Base-by-base conservation (phyloP, 1,139 yeast genomes). In the Kodamaea derodonti region DNA sequence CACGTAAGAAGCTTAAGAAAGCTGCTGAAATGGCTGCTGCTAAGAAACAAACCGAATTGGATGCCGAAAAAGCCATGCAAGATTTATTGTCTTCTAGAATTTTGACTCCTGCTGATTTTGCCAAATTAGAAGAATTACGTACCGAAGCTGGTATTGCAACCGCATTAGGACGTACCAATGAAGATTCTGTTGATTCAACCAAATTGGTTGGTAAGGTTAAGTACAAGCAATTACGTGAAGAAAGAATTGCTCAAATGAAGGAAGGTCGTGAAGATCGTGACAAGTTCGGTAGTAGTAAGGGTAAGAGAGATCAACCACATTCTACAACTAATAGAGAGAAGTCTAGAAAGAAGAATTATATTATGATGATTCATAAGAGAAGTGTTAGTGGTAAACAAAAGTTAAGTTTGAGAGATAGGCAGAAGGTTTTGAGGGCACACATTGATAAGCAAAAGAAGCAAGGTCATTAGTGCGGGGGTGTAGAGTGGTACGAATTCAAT, bases 301-400 rank as follows among this genome's bases (percentile, higher is more conserved):
- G 95, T 50, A 80, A 79, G 62, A 77, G 88, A 60, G 92, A 82
- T 30, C 69, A 66, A 41, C 75, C 81, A 24, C 95, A 83, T 54
- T 85, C 96, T 29, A 90, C 97, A 14, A 94, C 99, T 12, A 92
- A 92, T 62, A 80, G 79, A 62, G 97, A 94, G 62, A 92, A 92
- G 78, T 95, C 90, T 14, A 77, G 97, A 60, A 87, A 87, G 88
- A 92, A 92, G 95, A 94, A 92, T 65, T 92, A 88, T 58, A 92
- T 94, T 57, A 92, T 92, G 99, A 85, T 85, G 90, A 84, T 92
- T 50, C 99, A 92, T 65, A 92, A 92, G 69, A 78, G 79, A 51
- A 80, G 86, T 34, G 97, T 92, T 29, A 95, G 85, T 62, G 97
- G 98, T 43, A 92, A 92, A 61, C 92, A 84, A 44, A 85, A 83